Percentiles rank a stretch among this genome's conserved stretches.
phyloP scores from a whole-genome alignment of 805 yeast genomes.

The Candida jianshihensis region DNA sequence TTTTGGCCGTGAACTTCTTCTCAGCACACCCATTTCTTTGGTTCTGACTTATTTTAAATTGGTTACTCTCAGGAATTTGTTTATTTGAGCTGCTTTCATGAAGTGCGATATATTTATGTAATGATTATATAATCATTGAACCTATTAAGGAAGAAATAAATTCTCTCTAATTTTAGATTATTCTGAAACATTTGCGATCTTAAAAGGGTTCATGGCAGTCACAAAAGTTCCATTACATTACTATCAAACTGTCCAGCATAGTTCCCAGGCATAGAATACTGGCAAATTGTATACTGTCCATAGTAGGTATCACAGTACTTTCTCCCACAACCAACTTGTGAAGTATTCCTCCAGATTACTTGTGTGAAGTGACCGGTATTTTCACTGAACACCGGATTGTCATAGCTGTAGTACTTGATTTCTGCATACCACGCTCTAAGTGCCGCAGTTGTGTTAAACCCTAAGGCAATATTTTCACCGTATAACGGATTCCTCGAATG shows the following conservation, averaged over 20 bases:
- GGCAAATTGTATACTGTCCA: constrained; percentile 60
- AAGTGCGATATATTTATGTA: too few species aligned
- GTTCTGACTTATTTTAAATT: neutral
- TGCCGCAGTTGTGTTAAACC: constrained; percentile 51
- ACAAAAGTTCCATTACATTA: constrained; percentile 26
- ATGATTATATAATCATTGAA: too few species aligned
- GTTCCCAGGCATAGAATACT: constrained; percentile 65
- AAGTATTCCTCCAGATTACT: constrained; percentile 61
- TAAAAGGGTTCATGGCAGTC: too few species aligned
- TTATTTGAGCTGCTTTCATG: too few species aligned
- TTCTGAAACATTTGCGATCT: too few species aligned
- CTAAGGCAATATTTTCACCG: constrained; percentile 82
- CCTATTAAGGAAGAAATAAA: too few species aligned
- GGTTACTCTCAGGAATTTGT: too few species aligned
- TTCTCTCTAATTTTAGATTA: too few species aligned
- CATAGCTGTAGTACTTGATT: constrained; percentile 43
- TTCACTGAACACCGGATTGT: constrained; percentile 37
- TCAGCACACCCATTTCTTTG: constrained; percentile 18
- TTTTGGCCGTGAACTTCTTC: constrained; percentile 11
- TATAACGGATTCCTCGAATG: constrained; percentile 57
- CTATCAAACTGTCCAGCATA: constrained; percentile 33
- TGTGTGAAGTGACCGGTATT: constrained; percentile 77
- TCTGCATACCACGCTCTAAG: constrained; percentile 76
- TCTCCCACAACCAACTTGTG: constrained; percentile 64
- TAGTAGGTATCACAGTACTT: constrained; percentile 45